Evolutionary conservation across 163 green algal species (phyloP).

Genomic region (Chloromonas sp.): DNA sequence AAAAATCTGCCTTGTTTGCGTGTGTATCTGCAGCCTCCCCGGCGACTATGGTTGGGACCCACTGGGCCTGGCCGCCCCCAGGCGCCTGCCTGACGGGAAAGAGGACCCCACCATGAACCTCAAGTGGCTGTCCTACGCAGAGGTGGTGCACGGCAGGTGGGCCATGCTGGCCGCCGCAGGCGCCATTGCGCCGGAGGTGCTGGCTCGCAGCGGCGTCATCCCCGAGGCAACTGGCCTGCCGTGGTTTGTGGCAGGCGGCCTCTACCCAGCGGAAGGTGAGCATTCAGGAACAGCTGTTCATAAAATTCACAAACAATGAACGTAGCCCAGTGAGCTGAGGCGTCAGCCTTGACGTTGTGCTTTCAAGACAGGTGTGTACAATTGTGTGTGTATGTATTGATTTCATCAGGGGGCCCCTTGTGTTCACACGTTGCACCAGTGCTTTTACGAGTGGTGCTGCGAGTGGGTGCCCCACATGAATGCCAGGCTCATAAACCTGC

Average conservation of each 20-base stretch:
- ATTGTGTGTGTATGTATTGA: too few species aligned
- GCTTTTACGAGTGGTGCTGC: too few species aligned
- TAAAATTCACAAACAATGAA: too few species aligned
- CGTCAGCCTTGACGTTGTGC: too few species aligned
- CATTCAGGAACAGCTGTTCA: too few species aligned
- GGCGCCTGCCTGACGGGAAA: conserved; percentile 54
- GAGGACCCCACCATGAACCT: conserved; percentile 60
- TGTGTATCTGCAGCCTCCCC: conserved; percentile 12
- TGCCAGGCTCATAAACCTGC: too few species aligned
- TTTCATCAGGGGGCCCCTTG: too few species aligned
- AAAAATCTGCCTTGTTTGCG: too few species aligned
- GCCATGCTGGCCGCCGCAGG: conserved; percentile 71
- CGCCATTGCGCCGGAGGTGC: conserved; percentile 53
- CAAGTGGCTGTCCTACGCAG: conserved; percentile 70
- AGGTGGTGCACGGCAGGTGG: conserved; percentile 46
- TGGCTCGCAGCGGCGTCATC: conserved; percentile 65
- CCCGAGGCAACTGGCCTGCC: conserved; percentile 53
- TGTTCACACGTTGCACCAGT: too few species aligned
- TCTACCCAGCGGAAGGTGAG: conserved; percentile 36
- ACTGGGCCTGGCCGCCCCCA: conserved; percentile 75
- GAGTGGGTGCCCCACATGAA: too few species aligned
- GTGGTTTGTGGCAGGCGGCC: conserved; percentile 78
- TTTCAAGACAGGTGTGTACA: too few species aligned
- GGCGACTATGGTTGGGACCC: conserved; percentile 75
- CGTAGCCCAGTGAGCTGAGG: too few species aligned